A percentile compares a stretch with the other conserved stretches of the same genome.
Evolutionary conservation across 768 basidiomycete genomes (phyloP).

Genomic region (Kwoniella newhampshirensis): DNA sequence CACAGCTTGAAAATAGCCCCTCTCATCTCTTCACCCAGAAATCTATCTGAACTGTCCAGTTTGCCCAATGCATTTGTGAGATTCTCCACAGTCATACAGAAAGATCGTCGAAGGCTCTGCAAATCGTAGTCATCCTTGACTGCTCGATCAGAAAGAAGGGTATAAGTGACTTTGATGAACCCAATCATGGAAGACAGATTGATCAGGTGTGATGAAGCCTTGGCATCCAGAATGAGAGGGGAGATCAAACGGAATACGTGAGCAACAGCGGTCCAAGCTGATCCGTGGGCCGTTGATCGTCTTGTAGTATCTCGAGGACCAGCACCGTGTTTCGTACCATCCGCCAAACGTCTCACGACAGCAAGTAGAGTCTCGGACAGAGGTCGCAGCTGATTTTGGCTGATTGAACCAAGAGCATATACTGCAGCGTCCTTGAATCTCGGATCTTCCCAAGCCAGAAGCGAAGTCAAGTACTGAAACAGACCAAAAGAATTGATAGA

Average conservation of each 20-base stretch:
- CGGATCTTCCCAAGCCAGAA: slow-evolving; percentile 80
- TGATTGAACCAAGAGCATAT: slow-evolving; percentile 82
- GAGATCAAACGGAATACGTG: slow-evolving; percentile 86
- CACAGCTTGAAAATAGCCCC: slow-evolving; percentile 78
- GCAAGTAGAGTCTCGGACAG: slow-evolving; percentile 79
- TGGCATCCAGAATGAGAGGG: slow-evolving; percentile 68
- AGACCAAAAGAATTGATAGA: slow-evolving; percentile 77
- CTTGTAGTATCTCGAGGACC: slow-evolving; percentile 58
- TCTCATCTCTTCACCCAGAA: slow-evolving; percentile 72
- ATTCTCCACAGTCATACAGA: slow-evolving; percentile 83
- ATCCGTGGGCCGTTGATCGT: slow-evolving; percentile 71
- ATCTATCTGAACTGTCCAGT: slow-evolving; percentile 72
- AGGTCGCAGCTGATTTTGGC: slow-evolving; percentile 70
- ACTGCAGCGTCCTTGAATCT: slow-evolving; percentile 83
- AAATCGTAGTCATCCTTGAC: slow-evolving; percentile 73
- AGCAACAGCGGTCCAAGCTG: slow-evolving; percentile 73
- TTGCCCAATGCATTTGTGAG: slow-evolving; percentile 69
- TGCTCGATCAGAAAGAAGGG: slow-evolving; percentile 70
- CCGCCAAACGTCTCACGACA: slow-evolving; percentile 79
- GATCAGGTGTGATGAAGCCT: slow-evolving; percentile 67
- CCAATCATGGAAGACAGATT: slow-evolving; percentile 77
- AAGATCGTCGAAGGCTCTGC: slow-evolving; percentile 80
- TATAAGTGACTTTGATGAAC: slow-evolving; percentile 78
- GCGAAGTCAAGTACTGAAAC: slow-evolving; percentile 80
- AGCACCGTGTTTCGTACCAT: slow-evolving; percentile 61